Conservation (phyloP, 1,139 yeast species). For the Suhomyces taliae region DNA sequence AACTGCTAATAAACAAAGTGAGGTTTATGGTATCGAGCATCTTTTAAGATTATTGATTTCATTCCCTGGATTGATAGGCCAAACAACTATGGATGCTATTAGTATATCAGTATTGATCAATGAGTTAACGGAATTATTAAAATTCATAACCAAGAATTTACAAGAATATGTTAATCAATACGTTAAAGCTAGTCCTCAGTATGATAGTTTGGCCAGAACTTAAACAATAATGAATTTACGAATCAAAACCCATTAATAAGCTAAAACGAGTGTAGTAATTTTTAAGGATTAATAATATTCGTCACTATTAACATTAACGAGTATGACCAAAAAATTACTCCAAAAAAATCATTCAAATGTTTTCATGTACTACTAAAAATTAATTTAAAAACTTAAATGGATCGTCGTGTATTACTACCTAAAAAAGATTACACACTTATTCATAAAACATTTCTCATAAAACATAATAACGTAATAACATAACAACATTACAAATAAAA, state of each 20-base stretch:
- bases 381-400: not conserved
- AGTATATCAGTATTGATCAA: conserved; percentile 53
- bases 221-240: not conserved
- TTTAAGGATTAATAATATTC: no score
- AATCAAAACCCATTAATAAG: not conserved
- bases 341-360: no score
- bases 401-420: not conserved
- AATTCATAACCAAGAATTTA: conserved; percentile 51
- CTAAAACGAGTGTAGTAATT: not conserved
- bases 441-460: conserved; percentile 4
- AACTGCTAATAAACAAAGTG: conserved; percentile 34
- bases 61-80: conserved; percentile 76
- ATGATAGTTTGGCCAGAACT: conserved; percentile 46
- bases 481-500: not conserved
- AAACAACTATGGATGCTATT: conserved; percentile 78
- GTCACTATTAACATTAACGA: no score
- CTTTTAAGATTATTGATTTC: conserved; percentile 70
- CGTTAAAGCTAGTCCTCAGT: conserved; percentile 62
- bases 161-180: conserved; percentile 46
- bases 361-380: not conserved
- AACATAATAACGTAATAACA: conserved; percentile 3
- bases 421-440: conserved; percentile 3
- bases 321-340: no score
- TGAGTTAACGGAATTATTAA: conserved; percentile 52
- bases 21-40: conserved; percentile 78